These are phyloP conservation scores for Rhizophlyctis rosea DNA, from an alignment of 192 early-diverging fungal species.

Conservation along the genomic window DNA sequence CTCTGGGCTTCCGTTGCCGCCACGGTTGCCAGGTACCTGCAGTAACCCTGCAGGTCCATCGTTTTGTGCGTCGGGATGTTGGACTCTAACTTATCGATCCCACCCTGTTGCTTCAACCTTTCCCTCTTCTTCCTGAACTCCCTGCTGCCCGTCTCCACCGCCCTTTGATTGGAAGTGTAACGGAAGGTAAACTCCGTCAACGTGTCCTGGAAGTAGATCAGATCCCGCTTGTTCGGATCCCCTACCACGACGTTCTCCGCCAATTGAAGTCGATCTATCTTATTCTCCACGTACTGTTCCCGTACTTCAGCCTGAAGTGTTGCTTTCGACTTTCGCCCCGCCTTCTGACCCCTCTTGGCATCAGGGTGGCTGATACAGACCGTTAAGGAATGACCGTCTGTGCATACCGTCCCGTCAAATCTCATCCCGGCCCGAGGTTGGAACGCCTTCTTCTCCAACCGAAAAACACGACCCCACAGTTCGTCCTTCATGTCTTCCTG, in stretches of 20 bases:
- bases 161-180: conserved; percentile 10
- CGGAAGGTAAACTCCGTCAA: not conserved
- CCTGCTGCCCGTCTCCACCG: not conserved
- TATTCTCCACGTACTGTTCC: too few relatives aligned
- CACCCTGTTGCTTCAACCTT: not conserved
- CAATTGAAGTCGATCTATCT: too few relatives aligned
- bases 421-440: conserved; percentile 1
- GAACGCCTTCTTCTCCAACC: conserved; percentile 16
- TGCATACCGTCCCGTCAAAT: conserved; percentile 15
- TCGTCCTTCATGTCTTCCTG: too few relatives aligned
- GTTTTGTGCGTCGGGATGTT: conserved; percentile 7
- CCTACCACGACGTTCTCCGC: too few relatives aligned
- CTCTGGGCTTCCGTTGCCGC: too few relatives aligned
- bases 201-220: too few relatives aligned
- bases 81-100: not conserved
- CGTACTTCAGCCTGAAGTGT: too few relatives aligned
- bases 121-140: too few relatives aligned
- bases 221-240: too few relatives aligned
- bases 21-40: too few relatives aligned
- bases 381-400: conserved; percentile 7
- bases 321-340: not conserved
- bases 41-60: too few relatives aligned
- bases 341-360: not conserved
- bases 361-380: conserved; percentile 16
- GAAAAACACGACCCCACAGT: conserved; percentile 11